Conservation (phyloP, 345 rosid species). For the Garcia nutans region DNA sequence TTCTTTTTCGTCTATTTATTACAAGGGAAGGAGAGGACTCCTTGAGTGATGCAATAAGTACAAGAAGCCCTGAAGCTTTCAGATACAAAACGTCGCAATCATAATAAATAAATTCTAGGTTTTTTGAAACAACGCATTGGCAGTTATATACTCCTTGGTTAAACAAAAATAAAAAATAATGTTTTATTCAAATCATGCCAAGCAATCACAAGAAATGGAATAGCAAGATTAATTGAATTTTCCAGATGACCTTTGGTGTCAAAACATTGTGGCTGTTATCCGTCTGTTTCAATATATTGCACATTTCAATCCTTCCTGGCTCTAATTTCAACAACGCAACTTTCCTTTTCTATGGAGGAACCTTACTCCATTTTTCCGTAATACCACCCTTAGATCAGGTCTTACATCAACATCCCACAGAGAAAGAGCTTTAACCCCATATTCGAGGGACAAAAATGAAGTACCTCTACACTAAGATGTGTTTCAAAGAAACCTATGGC, state of each 20-base stretch:
- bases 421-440: background rate
- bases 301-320: background rate
- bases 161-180: no score
- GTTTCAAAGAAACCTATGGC: slow-evolving; percentile 11
- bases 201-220: background rate
- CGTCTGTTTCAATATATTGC: background rate
- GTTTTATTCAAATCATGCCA: background rate
- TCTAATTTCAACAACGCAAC: background rate
- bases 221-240: slow-evolving; percentile 1
- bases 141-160: no score
- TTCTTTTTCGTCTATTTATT: no score
- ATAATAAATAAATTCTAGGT: no score
- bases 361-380: background rate
- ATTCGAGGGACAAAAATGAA: background rate
- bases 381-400: background rate
- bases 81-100: no score
- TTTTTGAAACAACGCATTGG: background rate
- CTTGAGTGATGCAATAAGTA: no score
- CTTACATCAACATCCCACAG: background rate
- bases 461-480: background rate
- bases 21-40: no score
- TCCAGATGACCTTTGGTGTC: background rate
- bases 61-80: no score
- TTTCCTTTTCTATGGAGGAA: background rate
- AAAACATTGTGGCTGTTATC: slow-evolving; percentile 6